Evolutionary conservation across 306 rosid genomes (phyloP).

Genomic region (Rosa chinensis): DNA sequence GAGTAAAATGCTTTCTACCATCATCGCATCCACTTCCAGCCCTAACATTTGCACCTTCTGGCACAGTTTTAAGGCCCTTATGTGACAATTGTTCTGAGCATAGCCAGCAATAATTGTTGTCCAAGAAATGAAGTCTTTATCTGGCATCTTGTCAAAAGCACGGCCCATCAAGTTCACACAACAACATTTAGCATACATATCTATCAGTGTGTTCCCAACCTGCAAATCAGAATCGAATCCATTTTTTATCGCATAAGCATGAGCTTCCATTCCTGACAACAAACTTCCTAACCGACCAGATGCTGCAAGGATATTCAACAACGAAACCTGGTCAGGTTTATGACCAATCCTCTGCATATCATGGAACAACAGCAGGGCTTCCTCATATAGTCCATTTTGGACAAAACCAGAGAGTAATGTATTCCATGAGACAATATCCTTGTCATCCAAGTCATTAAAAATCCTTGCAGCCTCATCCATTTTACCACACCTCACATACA

Average conservation of each 20-base stretch:
- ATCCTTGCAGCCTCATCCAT: slow-evolving; percentile 43
- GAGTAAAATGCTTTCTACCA: slow-evolving; percentile 64
- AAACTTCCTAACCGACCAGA: slow-evolving; percentile 55
- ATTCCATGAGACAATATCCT: slow-evolving; percentile 70
- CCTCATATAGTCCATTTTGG: slow-evolving; percentile 50
- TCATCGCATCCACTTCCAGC: slow-evolving; percentile 50
- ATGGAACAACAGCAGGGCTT: slow-evolving; percentile 48
- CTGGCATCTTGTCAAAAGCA: slow-evolving; percentile 47
- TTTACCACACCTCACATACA: slow-evolving; percentile 61
- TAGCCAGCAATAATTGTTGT: slow-evolving; percentile 70
- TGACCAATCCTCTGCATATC: slow-evolving; percentile 41
- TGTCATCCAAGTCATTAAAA: slow-evolving; percentile 42
- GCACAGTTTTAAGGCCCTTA: slow-evolving; percentile 47
- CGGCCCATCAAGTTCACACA: slow-evolving; percentile 48
- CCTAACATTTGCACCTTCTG: slow-evolving; percentile 40
- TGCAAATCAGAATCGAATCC: slow-evolving; percentile 56
- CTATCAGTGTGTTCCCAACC: slow-evolving; percentile 62
- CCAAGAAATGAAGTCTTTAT: slow-evolving; percentile 67
- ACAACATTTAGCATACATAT: slow-evolving; percentile 66
- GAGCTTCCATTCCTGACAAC: slow-evolving; percentile 61
- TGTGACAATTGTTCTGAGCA: slow-evolving; percentile 52
- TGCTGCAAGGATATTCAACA: slow-evolving; percentile 52
- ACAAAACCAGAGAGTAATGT: slow-evolving; percentile 64
- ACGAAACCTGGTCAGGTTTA: slow-evolving; percentile 60
- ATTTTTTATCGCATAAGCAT: slow-evolving; percentile 57